phyloP scores from a whole-genome alignment of 2,329 filamentous ascomycete genomes.

The Trichoderma koningii region DNA sequence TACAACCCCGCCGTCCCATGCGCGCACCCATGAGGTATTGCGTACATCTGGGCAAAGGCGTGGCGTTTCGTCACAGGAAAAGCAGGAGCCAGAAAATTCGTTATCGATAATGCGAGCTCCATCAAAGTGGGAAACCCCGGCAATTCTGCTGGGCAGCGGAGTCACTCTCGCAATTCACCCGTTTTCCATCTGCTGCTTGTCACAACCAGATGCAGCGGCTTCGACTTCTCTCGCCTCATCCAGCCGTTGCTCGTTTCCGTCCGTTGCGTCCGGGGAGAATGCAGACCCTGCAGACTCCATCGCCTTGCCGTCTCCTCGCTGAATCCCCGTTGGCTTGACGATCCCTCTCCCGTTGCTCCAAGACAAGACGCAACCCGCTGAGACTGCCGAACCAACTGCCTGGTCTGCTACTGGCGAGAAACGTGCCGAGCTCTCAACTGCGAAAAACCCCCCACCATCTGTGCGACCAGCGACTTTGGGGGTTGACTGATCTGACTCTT shows the following conservation, averaged over 20 bases:
- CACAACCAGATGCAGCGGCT: slow-evolving; percentile 13
- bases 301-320: neutral
- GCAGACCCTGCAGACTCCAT: neutral
- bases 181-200: slow-evolving; percentile 11
- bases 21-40: neutral
- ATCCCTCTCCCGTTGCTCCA: neutral
- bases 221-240: slow-evolving; percentile 12
- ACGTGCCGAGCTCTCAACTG: slow-evolving; percentile 1
- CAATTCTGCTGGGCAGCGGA: slow-evolving; percentile 21
- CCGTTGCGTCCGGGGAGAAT: slow-evolving; percentile 13
- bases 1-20: too few species aligned
- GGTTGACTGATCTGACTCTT: neutral
- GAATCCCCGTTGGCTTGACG: neutral
- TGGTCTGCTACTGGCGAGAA: neutral
- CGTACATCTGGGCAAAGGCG: neutral
- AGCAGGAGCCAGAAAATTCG: neutral
- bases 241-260: neutral
- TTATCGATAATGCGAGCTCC: slow-evolving; percentile 23
- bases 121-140: slow-evolving; percentile 11
- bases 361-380: neutral
- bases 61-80: neutral
- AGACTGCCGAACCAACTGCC: slow-evolving; percentile 2
- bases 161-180: slow-evolving; percentile 20
- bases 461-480: slow-evolving; percentile 16
- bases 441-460: slow-evolving; percentile 23